phyloP scores from a whole-genome alignment of 768 basidiomycete species.

The Termitomyces sp. region DNA sequence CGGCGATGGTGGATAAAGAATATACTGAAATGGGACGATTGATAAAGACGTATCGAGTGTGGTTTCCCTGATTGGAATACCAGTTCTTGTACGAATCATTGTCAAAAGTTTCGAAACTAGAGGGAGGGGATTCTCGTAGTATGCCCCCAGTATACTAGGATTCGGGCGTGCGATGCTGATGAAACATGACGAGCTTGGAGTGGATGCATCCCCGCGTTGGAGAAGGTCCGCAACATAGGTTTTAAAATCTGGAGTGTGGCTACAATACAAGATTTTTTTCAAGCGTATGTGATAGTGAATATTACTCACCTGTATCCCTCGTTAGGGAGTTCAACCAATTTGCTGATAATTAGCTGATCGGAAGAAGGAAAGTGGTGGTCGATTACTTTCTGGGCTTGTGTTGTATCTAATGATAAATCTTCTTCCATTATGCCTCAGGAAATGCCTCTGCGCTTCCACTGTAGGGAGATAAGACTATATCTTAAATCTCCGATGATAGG shows the following conservation, averaged over 20 bases:
- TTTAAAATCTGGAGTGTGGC: constrained; percentile 13
- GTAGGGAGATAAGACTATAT: not conserved
- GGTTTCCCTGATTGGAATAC: constrained; percentile 45
- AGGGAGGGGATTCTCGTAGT: constrained; percentile 32
- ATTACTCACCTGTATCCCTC: constrained; percentile 15
- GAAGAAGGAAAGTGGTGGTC: constrained; percentile 8
- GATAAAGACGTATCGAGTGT: constrained; percentile 43
- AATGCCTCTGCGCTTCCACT: not conserved
- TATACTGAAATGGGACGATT: constrained; percentile 44
- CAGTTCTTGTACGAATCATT: constrained; percentile 37
- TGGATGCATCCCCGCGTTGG: constrained; percentile 4
- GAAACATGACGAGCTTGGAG: constrained; percentile 20
- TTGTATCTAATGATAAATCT: constrained; percentile 8
- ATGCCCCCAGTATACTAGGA: constrained; percentile 9
- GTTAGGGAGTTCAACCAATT: constrained; percentile 10
- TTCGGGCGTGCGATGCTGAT: constrained; percentile 22
- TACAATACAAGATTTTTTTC: not conserved
- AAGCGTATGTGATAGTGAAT: not conserved
- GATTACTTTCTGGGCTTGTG: constrained; percentile 12
- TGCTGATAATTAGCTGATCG: constrained; percentile 7
- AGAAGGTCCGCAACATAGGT: constrained; percentile 16
- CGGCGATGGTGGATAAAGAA: constrained; percentile 42
- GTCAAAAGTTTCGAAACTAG: constrained; percentile 34
- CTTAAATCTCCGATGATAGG: not conserved
- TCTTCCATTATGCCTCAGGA: not conserved